These are phyloP conservation scores for Aurantiochytrium sp. DNA, from an alignment of 108 stramenopile genomes.

Conservation along the genomic window DNA sequence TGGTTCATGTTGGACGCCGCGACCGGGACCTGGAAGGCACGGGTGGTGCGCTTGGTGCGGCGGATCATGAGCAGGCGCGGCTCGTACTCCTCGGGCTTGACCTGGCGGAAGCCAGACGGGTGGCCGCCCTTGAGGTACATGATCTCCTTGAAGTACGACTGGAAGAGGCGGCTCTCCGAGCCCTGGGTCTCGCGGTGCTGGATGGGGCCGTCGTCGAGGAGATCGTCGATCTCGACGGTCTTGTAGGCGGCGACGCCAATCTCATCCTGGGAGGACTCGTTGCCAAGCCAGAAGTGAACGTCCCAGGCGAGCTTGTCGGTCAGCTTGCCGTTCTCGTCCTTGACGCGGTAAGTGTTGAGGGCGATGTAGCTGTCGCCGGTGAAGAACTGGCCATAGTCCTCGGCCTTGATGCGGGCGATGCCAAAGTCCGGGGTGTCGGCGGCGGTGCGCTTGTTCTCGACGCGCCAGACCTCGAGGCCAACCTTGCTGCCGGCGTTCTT, in stretches of 20 bases:
- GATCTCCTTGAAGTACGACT: slow-evolving; percentile 55
- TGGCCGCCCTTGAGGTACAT: slow-evolving; percentile 78
- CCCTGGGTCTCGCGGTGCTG: slow-evolving; percentile 85
- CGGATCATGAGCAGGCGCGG: slow-evolving; percentile 59
- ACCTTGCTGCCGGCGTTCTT: slow-evolving; percentile 8
- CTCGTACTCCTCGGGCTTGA: slow-evolving; percentile 57
- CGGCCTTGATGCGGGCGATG: slow-evolving; percentile 47
- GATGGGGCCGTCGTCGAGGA: slow-evolving; percentile 69
- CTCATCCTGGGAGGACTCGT: slow-evolving; percentile 79
- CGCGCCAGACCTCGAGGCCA: slow-evolving; percentile 74
- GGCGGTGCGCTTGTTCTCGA: slow-evolving; percentile 65
- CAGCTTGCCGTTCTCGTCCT: neutral
- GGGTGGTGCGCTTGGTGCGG: slow-evolving; percentile 54
- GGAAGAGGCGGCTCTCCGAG: slow-evolving; percentile 66
- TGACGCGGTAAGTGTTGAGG: slow-evolving; percentile 55
- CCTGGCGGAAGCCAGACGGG: slow-evolving; percentile 75
- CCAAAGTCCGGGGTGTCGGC: slow-evolving; percentile 56
- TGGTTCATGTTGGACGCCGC: slow-evolving; percentile 61
- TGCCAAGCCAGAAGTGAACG: slow-evolving; percentile 77
- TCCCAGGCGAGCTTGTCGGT: slow-evolving; percentile 50
- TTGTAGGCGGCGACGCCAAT: slow-evolving; percentile 83
- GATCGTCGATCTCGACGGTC: slow-evolving; percentile 84
- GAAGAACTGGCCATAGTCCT: slow-evolving; percentile 72
- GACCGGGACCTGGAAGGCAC: slow-evolving; percentile 63
- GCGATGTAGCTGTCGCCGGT: slow-evolving; percentile 82